Base-by-base conservation (phyloP, 192 early-diverging fungal species). In the Podila minutissima region DNA sequence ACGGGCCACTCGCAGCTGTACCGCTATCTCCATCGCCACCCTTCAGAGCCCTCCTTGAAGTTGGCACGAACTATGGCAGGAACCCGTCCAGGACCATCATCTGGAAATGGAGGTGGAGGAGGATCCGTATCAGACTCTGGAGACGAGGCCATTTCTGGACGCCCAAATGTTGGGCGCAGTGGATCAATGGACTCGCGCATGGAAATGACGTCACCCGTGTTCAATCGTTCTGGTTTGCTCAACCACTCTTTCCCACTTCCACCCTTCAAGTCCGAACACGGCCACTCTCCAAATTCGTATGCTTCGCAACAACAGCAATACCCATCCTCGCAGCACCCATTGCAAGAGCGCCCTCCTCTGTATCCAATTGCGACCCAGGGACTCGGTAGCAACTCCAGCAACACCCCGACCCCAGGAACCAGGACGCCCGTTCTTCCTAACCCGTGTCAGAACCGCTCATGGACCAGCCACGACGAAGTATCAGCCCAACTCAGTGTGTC, bases 111-210 rank as follows among this genome's bases (percentile, higher is more conserved):
- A 22, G n/a, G n/a, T 22, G 50, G 67, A 26, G 74, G 53, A 61
- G 65, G 67, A 11, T 59, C 51, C 32, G 65, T 62, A 5, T 62
- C 64, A 1, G 74, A 75, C 22, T 69, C 74, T 28, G 73, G 66
- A 13, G 74, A 75, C 10, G 66, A 75, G 11, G 55, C 48, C 55
- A 35, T 22, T 19, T 4, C 53, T 17, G 35, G 50, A 1, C 41
- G 37, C 7, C 17, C 13, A 12, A 2, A 31, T 55, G 6, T 55
- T n/a, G 53, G 53, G 24, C 53, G 53, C 0, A 55, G 53, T 55
- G 24, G 53, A 24, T 55, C 53, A 11, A 55, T 55, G 53, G 53
- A 55, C 53, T 55, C 53, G 53, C 20, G 53, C 22, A 55, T 55
- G 53, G 53, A 55, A 26, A 26, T 55, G 53, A 55, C 53, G 2